phyloP scores from a whole-genome alignment of 257 asterid genomes.

The Petrea volubilis region DNA sequence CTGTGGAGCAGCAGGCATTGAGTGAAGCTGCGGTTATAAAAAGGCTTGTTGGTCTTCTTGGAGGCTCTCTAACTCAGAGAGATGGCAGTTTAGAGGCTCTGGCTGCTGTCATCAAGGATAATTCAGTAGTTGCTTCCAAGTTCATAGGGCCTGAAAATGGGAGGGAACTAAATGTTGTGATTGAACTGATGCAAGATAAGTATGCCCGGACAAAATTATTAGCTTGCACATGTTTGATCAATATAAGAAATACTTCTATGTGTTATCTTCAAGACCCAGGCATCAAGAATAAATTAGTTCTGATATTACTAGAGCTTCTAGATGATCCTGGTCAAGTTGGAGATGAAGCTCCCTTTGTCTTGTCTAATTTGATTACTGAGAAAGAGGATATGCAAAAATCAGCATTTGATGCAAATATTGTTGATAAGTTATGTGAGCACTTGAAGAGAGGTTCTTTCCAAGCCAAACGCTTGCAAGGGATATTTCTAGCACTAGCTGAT shows the following conservation, averaged over 20 bases:
- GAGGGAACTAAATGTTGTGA: slow-evolving; percentile 53
- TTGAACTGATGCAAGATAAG: slow-evolving; percentile 76
- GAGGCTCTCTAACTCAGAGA: slow-evolving; percentile 72
- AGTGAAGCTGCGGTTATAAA: slow-evolving; percentile 71
- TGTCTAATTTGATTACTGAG: slow-evolving; percentile 68
- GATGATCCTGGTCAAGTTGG: slow-evolving; percentile 95
- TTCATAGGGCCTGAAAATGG: slow-evolving; percentile 75
- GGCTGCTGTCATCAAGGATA: slow-evolving; percentile 67
- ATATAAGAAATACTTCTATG: slow-evolving; percentile 56
- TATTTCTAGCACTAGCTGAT: slow-evolving; percentile 70
- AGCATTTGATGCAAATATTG: slow-evolving; percentile 67
- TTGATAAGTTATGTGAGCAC: slow-evolving; percentile 64
- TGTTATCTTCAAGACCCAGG: slow-evolving; percentile 62
- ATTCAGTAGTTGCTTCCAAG: slow-evolving; percentile 65
- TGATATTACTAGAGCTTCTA: slow-evolving; percentile 72
- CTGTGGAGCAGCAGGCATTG: slow-evolving; percentile 70
- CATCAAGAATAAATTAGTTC: slow-evolving; percentile 59
- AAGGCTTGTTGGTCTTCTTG: slow-evolving; percentile 75
- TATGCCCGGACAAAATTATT: slow-evolving; percentile 80
- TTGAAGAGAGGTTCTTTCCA: slow-evolving; percentile 51
- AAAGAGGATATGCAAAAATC: slow-evolving; percentile 83
- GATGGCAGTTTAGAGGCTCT: slow-evolving; percentile 91
- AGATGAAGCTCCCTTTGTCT: slow-evolving; percentile 83
- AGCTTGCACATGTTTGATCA: slow-evolving; percentile 78
- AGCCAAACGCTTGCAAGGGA: slow-evolving; percentile 72